Conservation (phyloP, 2,329 filamentous ascomycete species). For the Trichoderma sp. region DNA sequence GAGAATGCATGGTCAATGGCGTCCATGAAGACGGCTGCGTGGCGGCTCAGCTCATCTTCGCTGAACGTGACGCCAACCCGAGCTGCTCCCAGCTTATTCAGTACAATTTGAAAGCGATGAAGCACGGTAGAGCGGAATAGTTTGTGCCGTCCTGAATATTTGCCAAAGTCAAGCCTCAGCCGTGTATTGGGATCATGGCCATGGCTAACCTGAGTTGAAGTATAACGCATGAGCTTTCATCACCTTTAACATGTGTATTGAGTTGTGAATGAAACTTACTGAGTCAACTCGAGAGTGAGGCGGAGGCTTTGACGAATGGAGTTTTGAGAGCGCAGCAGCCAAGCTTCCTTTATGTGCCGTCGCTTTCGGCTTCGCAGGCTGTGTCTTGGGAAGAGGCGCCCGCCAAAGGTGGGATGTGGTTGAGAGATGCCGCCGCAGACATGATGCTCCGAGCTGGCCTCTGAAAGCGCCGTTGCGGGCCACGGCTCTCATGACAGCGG, state of each 20-base stretch:
- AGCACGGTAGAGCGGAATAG: conserved; percentile 43
- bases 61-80: conserved; percentile 37
- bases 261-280: conserved; percentile 33
- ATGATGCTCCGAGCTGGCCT: conserved; percentile 32
- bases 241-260: background rate
- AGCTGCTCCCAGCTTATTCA: conserved; percentile 38
- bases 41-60: conserved; percentile 49
- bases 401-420: conserved; percentile 32
- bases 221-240: background rate
- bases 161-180: conserved; percentile 35
- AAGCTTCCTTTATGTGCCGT: background rate
- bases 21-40: conserved; percentile 51
- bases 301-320: conserved; percentile 12
- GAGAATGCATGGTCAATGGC: conserved; percentile 51
- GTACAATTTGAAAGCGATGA: conserved; percentile 43
- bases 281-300: conserved; percentile 33
- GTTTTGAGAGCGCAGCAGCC: conserved; percentile 9
- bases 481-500: conserved; percentile 39
- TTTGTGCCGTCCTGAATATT: conserved; percentile 38
- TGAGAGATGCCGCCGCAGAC: conserved; percentile 36
- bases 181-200: conserved; percentile 44
- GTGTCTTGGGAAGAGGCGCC: conserved; percentile 4
- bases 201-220: conserved; percentile 37
- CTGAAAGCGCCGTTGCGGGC: conserved; percentile 36
- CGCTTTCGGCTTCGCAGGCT: background rate